Evolutionary conservation across 208 protist species (phyloP).

Genomic region (Leishmania braziliensis): DNA sequence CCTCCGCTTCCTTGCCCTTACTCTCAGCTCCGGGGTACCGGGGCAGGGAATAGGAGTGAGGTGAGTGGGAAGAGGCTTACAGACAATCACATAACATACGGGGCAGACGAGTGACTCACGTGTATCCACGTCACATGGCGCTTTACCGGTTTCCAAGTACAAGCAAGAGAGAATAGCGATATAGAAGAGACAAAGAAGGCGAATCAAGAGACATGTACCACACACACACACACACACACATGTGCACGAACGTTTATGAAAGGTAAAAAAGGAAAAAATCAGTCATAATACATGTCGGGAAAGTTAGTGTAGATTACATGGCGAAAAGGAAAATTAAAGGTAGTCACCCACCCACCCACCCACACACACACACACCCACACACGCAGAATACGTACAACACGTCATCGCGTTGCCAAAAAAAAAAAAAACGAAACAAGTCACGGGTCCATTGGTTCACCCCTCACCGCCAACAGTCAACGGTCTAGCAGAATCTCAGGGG

Average conservation of each 20-base stretch:
- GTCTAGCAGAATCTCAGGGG: neutral
- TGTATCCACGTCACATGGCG: neutral
- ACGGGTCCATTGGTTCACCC: neutral
- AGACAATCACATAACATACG: neutral
- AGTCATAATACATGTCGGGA: neutral
- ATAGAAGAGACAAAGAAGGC: neutral
- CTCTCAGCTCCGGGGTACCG: neutral
- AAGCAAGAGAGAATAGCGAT: neutral
- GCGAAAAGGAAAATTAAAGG: neutral
- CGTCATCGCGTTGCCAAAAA: neutral
- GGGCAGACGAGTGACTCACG: neutral
- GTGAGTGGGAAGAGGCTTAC: neutral
- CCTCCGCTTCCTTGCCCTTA: neutral
- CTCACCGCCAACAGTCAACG: neutral
- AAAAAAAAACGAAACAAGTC: neutral
- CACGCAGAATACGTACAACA: neutral
- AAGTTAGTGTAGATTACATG: slow-evolving; percentile 5
- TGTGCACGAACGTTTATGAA: neutral
- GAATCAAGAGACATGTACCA: neutral
- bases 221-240: neutral
- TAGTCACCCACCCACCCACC: neutral
- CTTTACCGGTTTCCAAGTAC: neutral
- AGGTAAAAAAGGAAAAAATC: neutral
- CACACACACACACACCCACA: neutral
- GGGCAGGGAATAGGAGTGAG: neutral